These are phyloP conservation scores for Knoxdaviesia proteae DNA, from an alignment of 2,329 filamentous ascomycete genomes.

Conservation along the genomic window DNA sequence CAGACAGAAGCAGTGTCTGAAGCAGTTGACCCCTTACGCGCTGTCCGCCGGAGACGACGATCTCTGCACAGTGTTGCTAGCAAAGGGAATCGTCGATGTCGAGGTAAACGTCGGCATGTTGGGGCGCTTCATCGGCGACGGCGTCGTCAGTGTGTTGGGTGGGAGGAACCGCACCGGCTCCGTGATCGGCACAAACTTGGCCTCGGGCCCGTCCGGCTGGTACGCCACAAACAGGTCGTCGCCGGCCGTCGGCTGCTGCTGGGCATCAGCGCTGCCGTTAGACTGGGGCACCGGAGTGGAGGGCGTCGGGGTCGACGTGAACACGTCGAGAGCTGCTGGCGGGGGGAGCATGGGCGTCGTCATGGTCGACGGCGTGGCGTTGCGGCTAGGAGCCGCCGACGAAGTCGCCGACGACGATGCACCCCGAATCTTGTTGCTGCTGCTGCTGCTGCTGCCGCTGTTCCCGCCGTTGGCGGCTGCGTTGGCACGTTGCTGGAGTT, in stretches of 20 bases:
- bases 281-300: neutral
- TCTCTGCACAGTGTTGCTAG: conserved; percentile 5
- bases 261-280: neutral
- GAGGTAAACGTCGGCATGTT: conserved; percentile 18
- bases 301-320: neutral
- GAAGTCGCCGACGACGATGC: no score
- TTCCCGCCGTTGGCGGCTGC: neutral
- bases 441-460: neutral
- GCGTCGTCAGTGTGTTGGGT: conserved; percentile 18
- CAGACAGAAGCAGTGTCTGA: no score
- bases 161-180: conserved; percentile 29
- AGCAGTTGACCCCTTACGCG: no score
- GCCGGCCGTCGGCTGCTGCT: conserved; percentile 4
- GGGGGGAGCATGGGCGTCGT: conserved; percentile 5
- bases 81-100: conserved; percentile 28
- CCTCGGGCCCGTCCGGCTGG: conserved; percentile 29
- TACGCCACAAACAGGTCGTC: conserved; percentile 29
- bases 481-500: conserved; percentile 14
- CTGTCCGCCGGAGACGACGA: no score
- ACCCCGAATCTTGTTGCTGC: no score
- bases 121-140: conserved; percentile 16
- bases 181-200: conserved; percentile 15
- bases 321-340: conserved; percentile 11
- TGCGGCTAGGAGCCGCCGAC: no score
- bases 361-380: neutral